These are phyloP conservation scores for Sordariomycetes sp. DNA, from an alignment of 2,329 filamentous ascomycete genomes.

Conservation along the genomic window DNA sequence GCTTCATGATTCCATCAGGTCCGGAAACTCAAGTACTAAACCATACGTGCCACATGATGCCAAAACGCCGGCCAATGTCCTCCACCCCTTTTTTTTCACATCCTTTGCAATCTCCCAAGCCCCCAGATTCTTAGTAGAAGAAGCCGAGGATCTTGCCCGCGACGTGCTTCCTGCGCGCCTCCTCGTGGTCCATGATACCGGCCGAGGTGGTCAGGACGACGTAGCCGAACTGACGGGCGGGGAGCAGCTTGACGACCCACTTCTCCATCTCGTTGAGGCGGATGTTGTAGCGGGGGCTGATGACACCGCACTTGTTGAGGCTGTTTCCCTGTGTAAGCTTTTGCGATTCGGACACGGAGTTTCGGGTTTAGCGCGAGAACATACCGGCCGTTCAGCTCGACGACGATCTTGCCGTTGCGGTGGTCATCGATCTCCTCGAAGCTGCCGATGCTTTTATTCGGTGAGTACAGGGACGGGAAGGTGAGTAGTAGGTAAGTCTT, in stretches of 20 bases:
- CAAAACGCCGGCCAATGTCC: slow-evolving; percentile 2
- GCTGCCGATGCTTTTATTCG: slow-evolving; percentile 63
- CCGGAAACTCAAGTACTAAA: slow-evolving; percentile 4
- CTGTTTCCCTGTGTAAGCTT: slow-evolving; percentile 13
- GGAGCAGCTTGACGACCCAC: slow-evolving; percentile 98
- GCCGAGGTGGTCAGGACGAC: slow-evolving; percentile 98
- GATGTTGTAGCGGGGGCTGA: slow-evolving; percentile 96
- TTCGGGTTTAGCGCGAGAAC: slow-evolving; percentile 6
- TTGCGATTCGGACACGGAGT: not conserved
- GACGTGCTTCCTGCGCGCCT: slow-evolving; percentile 98
- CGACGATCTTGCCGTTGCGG: slow-evolving; percentile 98
- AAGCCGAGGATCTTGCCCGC: slow-evolving; percentile 99
- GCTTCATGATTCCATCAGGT: slow-evolving; percentile 4
- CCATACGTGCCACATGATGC: slow-evolving; percentile 3
- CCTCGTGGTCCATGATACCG: slow-evolving; percentile 99
- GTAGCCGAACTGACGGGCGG: slow-evolving; percentile 99
- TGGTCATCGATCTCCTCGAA: slow-evolving; percentile 99
- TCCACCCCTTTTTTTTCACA: slow-evolving; percentile 8
- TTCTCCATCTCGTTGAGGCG: slow-evolving; percentile 97
- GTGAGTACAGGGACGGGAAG: too few relatives aligned
- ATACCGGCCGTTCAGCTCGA: slow-evolving; percentile 89
- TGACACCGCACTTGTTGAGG: slow-evolving; percentile 96
- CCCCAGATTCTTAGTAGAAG: slow-evolving; percentile 67
- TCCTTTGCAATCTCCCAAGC: slow-evolving; percentile 7
- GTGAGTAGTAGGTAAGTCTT: too few relatives aligned